Evolutionary conservation across 352 stramenopile genomes (phyloP).

Genomic region (Phytophthora syringae): DNA sequence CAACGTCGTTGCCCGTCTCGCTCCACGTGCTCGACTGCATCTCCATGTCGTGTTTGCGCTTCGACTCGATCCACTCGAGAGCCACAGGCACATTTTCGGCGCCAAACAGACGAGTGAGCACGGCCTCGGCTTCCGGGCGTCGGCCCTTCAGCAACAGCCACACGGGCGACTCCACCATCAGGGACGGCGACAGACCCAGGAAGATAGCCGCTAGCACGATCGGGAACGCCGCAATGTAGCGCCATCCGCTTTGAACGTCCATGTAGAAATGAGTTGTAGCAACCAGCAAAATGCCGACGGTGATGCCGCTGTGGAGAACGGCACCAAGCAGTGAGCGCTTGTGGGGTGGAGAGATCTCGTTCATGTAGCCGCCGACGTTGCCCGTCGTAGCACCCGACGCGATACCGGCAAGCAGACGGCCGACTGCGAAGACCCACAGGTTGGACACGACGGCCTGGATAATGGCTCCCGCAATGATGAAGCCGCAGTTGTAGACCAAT

Average conservation of each 20-base stretch:
- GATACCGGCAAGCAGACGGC: slow-evolving; percentile 58
- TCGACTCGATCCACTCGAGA: slow-evolving; percentile 48
- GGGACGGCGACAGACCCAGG: slow-evolving; percentile 44
- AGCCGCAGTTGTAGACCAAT: slow-evolving; percentile 42
- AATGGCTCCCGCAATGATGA: slow-evolving; percentile 48
- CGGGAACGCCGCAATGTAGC: slow-evolving; percentile 65
- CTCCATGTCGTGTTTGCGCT: slow-evolving; percentile 40
- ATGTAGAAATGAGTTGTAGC: slow-evolving; percentile 59
- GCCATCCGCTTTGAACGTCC: slow-evolving; percentile 58
- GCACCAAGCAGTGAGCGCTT: slow-evolving; percentile 44
- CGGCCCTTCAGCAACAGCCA: slow-evolving; percentile 55
- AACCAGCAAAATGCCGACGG: slow-evolving; percentile 51
- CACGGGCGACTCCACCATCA: slow-evolving; percentile 61
- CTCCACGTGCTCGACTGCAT: slow-evolving; percentile 38
- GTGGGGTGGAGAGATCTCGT: slow-evolving; percentile 53
- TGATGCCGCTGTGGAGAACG: slow-evolving; percentile 46
- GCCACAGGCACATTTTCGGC: slow-evolving; percentile 42
- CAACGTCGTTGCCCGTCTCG: slow-evolving; percentile 35
- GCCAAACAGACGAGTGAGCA: slow-evolving; percentile 44
- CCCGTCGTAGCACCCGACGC: slow-evolving; percentile 53
- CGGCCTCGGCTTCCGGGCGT: slow-evolving; percentile 37
- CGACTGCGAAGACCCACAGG: slow-evolving; percentile 47
- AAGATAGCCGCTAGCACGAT: slow-evolving; percentile 57
- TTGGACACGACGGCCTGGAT: slow-evolving; percentile 38
- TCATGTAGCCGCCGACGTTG: slow-evolving; percentile 51